A percentile compares a stretch with the other conserved stretches of the same genome.
phyloP scores from a whole-genome alignment of 352 stramenopile genomes.

The Globisporangium cylindrosporum region DNA sequence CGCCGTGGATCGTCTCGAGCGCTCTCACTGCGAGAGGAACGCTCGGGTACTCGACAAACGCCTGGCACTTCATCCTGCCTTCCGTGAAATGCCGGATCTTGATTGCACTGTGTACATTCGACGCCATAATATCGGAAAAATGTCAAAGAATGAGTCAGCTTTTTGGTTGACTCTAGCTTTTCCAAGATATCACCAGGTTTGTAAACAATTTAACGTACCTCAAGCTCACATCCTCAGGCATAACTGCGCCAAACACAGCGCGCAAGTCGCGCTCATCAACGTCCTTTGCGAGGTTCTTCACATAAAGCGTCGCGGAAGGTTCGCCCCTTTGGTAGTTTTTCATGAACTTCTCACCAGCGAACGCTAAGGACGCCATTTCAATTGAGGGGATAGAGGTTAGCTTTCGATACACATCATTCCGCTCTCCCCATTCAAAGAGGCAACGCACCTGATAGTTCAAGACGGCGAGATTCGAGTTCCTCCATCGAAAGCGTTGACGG shows the following conservation, averaged over 20 bases:
- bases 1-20: constrained; percentile 61
- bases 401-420: neutral
- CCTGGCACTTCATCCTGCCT: constrained; percentile 84
- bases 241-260: constrained; percentile 45
- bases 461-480: constrained; percentile 9
- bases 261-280: constrained; percentile 42
- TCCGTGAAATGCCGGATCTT: constrained; percentile 70
- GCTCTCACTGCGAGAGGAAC: constrained; percentile 43
- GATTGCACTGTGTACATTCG: constrained; percentile 29
- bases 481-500: neutral
- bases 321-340: constrained; percentile 61
- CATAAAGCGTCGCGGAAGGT: constrained; percentile 58
- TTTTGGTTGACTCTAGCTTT: neutral
- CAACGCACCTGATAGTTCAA: constrained; percentile 13
- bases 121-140: neutral
- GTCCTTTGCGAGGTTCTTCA: constrained; percentile 77
- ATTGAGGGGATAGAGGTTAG: neutral
- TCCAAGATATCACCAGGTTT: neutral
- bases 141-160: neutral
- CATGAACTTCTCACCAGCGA: constrained; percentile 57
- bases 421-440: neutral
- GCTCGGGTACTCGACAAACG: constrained; percentile 72
- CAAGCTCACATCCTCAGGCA: constrained; percentile 20
- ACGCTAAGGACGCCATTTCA: constrained; percentile 14
- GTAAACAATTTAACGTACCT: constrained; percentile 7